A percentile compares a stretch with the other conserved stretches of the same genome.
These are phyloP conservation scores for Fomitopsis palustris DNA, from an alignment of 1,284 basidiomycete genomes.

Conservation along the genomic window DNA sequence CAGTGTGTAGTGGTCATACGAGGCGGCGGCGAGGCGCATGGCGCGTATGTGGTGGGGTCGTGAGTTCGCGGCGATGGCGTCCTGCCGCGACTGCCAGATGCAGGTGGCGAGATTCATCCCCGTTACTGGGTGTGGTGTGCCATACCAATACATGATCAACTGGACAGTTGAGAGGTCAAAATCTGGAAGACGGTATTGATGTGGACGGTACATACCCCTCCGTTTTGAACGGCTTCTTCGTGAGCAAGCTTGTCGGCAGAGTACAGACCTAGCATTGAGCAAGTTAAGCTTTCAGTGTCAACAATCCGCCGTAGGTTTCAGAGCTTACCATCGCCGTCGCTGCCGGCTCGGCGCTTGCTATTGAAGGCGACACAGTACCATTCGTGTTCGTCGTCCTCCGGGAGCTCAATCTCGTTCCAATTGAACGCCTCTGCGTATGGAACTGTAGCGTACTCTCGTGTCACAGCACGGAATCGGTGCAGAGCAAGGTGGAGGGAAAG, in stretches of 20 bases:
- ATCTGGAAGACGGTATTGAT: conserved; percentile 3
- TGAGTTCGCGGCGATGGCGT: conserved; percentile 77
- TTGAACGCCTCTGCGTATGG: conserved; percentile 82
- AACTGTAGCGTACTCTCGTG: conserved; percentile 56
- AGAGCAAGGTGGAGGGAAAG: conserved; percentile 84
- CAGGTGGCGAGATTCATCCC: conserved; percentile 92
- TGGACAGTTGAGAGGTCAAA: conserved; percentile 27
- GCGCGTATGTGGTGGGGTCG: conserved; percentile 80
- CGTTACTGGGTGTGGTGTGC: conserved; percentile 69
- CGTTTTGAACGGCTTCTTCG: conserved; percentile 85
- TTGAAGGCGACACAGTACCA: conserved; percentile 92
- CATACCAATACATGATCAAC: conserved; percentile 89
- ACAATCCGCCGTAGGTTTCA: conserved; percentile 8
- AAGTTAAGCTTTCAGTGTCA: not conserved
- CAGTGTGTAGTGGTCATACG: conserved; percentile 79
- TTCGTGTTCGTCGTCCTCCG: conserved; percentile 69
- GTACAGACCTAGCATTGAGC: conserved; percentile 59
- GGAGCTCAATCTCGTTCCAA: conserved; percentile 72
- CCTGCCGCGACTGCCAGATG: conserved; percentile 86
- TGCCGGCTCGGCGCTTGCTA: conserved; percentile 70
- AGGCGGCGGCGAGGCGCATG: conserved; percentile 73
- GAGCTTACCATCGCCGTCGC: conserved; percentile 62
- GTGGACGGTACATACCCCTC: conserved; percentile 52
- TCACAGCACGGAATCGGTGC: conserved; percentile 68
- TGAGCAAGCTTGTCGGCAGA: conserved; percentile 84